phyloP scores from a whole-genome alignment of 805 yeast genomes.

The Starmera pachycereana region DNA sequence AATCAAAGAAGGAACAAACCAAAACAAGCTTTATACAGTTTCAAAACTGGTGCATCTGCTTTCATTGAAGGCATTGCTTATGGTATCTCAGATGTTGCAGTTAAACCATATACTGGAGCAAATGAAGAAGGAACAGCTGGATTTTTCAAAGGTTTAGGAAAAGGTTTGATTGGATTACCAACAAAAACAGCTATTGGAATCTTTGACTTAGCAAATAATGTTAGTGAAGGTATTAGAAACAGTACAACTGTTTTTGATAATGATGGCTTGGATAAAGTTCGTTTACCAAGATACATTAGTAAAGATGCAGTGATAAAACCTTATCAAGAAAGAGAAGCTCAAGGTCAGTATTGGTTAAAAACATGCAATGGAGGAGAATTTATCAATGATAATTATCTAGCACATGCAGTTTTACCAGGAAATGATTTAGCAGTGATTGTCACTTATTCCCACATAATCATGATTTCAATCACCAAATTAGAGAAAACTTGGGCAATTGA shows the following conservation, averaged over 20 bases:
- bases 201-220: slow-evolving; percentile 84
- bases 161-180: slow-evolving; percentile 91
- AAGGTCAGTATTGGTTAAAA: slow-evolving; percentile 91
- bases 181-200: slow-evolving; percentile 95
- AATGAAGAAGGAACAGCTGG: slow-evolving; percentile 84
- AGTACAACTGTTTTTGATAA: slow-evolving; percentile 86
- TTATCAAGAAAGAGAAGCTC: slow-evolving; percentile 73
- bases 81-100: slow-evolving; percentile 84
- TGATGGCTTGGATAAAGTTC: slow-evolving; percentile 64
- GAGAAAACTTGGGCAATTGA: slow-evolving; percentile 62
- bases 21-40: slow-evolving; percentile 74
- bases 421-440: slow-evolving; percentile 69
- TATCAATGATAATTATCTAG: slow-evolving; percentile 65
- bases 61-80: slow-evolving; percentile 79
- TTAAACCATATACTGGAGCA: slow-evolving; percentile 87
- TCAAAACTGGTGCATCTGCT: slow-evolving; percentile 81
- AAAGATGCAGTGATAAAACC: slow-evolving; percentile 67
- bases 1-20: slow-evolving; percentile 72
- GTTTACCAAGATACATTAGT: slow-evolving; percentile 72
- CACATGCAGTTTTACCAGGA: slow-evolving; percentile 78
- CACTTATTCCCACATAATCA: slow-evolving; percentile 58
- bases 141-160: slow-evolving; percentile 87
- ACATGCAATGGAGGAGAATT: slow-evolving; percentile 72
- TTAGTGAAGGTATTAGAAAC: slow-evolving; percentile 88
- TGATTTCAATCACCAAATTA: slow-evolving; percentile 53